Conservation (phyloP, 78 protist genomes). For the Dictyostelium citrinum region DNA sequence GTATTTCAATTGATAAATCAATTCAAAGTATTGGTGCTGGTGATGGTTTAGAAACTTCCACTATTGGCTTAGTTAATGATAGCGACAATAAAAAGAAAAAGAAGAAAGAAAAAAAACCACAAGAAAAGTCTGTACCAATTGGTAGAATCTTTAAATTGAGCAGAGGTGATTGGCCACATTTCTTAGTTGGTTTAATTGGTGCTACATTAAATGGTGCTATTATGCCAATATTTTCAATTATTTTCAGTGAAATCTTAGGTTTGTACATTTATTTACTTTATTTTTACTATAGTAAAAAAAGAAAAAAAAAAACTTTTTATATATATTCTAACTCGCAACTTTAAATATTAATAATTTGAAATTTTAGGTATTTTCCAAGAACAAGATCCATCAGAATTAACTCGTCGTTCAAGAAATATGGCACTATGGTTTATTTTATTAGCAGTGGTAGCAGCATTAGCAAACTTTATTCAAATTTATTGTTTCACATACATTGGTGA, state of each 20-base stretch:
- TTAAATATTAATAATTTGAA: too few relatives aligned
- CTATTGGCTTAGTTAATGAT: neutral
- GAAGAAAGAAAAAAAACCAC: slow-evolving; percentile 31
- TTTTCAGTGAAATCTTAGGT: slow-evolving; percentile 27
- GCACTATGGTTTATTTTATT: slow-evolving; percentile 49
- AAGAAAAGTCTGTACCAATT: slow-evolving; percentile 6
- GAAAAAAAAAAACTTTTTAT: too few relatives aligned
- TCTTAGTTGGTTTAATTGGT: slow-evolving; percentile 30
- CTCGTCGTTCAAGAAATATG: neutral
- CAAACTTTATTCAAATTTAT: slow-evolving; percentile 60
- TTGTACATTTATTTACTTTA: too few relatives aligned
- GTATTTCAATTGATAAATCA: neutral
- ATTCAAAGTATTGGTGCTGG: neutral
- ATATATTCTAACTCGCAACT: too few relatives aligned
- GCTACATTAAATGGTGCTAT: slow-evolving; percentile 67
- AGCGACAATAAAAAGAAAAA: neutral
- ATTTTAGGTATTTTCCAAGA: slow-evolving; percentile 41
- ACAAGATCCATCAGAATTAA: neutral
- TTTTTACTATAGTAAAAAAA: too few relatives aligned
- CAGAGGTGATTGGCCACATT: slow-evolving; percentile 47
- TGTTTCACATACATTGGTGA: slow-evolving; percentile 65
- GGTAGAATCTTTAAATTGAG: slow-evolving; percentile 34
- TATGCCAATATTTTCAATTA: slow-evolving; percentile 69
- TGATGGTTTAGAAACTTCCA: neutral
- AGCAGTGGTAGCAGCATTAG: slow-evolving; percentile 28